These are phyloP conservation scores for Penicillium vulpinum DNA, from an alignment of 2,329 filamentous ascomycete species.

Conservation along the genomic window DNA sequence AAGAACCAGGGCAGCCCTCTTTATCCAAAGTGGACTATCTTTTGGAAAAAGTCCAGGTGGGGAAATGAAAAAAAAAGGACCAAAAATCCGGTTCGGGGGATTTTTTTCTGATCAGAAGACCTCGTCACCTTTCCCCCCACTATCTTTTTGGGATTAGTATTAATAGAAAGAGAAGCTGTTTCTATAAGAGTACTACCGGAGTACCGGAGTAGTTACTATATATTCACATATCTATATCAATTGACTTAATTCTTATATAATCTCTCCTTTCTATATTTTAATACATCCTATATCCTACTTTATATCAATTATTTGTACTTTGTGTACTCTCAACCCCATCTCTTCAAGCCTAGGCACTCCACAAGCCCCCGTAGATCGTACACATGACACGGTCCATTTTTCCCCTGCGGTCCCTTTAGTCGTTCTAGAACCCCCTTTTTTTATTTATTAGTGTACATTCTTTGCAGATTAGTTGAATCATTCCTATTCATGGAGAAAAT, in stretches of 20 bases:
- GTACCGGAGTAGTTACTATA: too few species aligned
- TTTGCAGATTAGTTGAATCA: constrained; percentile 9
- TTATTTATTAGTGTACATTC: constrained; percentile 12
- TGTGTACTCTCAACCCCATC: constrained; percentile 4
- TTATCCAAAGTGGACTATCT: constrained; percentile 26
- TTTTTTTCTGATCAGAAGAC: constrained; percentile 39
- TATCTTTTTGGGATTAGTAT: constrained; percentile 4
- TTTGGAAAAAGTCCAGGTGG: constrained; percentile 1
- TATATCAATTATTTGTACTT: neutral
- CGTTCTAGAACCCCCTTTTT: constrained; percentile 26
- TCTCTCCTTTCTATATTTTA: neutral
- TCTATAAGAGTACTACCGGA: too few species aligned
- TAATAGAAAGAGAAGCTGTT: neutral
- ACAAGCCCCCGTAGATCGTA: constrained; percentile 24
- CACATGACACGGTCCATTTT: constrained; percentile 31
- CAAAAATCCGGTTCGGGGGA: constrained; percentile 29
- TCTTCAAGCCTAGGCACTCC: constrained; percentile 8
- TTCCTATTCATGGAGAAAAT: constrained; percentile 27
- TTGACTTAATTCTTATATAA: too few species aligned
- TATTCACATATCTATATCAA: too few species aligned
- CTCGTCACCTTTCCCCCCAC: constrained; percentile 27
- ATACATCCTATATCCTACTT: neutral
- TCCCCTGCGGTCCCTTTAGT: constrained; percentile 11
- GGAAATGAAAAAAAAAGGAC: neutral
- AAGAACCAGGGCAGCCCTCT: constrained; percentile 18